Evolutionary conservation across 257 asterid species (phyloP).

Genomic region (Primulina tabacum): DNA sequence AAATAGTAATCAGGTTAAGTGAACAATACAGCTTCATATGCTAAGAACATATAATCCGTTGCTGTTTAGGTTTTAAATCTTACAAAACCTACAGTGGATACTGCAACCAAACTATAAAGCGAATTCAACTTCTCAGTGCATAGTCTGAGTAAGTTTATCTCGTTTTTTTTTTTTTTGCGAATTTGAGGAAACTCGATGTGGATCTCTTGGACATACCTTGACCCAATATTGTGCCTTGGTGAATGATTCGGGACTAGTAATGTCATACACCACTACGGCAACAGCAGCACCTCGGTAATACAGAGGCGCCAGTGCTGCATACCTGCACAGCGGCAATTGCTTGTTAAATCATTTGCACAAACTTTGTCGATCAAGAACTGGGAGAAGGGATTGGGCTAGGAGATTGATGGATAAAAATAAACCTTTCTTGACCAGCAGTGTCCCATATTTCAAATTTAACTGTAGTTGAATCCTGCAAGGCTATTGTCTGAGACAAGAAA

Average conservation of each 20-base stretch:
- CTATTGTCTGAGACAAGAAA: slow-evolving; percentile 92
- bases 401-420: neutral
- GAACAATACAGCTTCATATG: neutral
- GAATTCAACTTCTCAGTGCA: neutral
- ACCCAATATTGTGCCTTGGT: slow-evolving; percentile 84
- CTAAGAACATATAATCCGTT: neutral
- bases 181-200: neutral
- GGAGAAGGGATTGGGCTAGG: neutral
- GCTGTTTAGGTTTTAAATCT: neutral
- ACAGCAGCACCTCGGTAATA: slow-evolving; percentile 94
- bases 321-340: slow-evolving; percentile 39
- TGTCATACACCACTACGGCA: slow-evolving; percentile 82
- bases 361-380: slow-evolving; percentile 13
- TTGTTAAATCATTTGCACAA: slow-evolving; percentile 19
- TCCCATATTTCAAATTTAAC: slow-evolving; percentile 99
- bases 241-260: slow-evolving; percentile 90
- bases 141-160: neutral
- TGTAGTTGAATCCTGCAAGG: slow-evolving; percentile 92
- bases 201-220: slow-evolving; percentile 46
- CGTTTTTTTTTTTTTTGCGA: neutral
- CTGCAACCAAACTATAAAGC: neutral
- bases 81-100: neutral
- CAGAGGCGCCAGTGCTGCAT: slow-evolving; percentile 83
- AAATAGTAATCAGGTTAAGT: neutral
- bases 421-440: slow-evolving; percentile 99